Evolutionary conservation across 371 early-diverging fungal genomes (phyloP).

Genomic region (Modicella reniformis): DNA sequence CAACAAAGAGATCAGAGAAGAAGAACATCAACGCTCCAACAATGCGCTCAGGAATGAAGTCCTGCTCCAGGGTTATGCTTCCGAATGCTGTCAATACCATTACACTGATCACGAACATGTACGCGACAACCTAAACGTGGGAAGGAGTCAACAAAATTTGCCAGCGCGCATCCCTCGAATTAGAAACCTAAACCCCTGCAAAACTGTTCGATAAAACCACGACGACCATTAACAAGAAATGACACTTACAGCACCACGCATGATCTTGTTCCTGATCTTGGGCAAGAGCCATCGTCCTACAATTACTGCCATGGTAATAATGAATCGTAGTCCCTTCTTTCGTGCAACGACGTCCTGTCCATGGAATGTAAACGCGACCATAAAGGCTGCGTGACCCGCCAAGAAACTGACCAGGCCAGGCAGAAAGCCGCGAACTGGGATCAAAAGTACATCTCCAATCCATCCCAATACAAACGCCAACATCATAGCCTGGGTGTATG

Average conservation of each 20-base stretch:
- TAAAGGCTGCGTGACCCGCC: constrained; percentile 49
- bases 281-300: constrained; percentile 52
- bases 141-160: background rate
- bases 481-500: constrained; percentile 49
- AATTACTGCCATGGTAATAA: constrained; percentile 35
- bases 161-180: too few relatives aligned
- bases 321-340: constrained; percentile 30
- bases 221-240: too few relatives aligned
- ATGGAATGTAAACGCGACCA: constrained; percentile 53
- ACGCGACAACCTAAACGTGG: constrained; percentile 38
- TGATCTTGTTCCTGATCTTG: constrained; percentile 50
- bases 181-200: too few relatives aligned
- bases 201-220: too few relatives aligned
- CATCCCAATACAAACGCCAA: constrained; percentile 38
- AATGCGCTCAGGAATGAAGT: constrained; percentile 40
- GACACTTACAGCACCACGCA: constrained; percentile 47
- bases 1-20: constrained; percentile 50
- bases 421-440: constrained; percentile 38
- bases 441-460: constrained; percentile 49
- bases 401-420: constrained; percentile 50
- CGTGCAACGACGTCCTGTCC: constrained; percentile 35
- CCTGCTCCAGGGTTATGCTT: constrained; percentile 28
- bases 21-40: constrained; percentile 53
- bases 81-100: constrained; percentile 52
- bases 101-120: constrained; percentile 48